A percentile compares a stretch with the other conserved stretches of the same genome.
Conservation (phyloP, 108 stramenopile genomes). For the Nannochloropsis salina region DNA sequence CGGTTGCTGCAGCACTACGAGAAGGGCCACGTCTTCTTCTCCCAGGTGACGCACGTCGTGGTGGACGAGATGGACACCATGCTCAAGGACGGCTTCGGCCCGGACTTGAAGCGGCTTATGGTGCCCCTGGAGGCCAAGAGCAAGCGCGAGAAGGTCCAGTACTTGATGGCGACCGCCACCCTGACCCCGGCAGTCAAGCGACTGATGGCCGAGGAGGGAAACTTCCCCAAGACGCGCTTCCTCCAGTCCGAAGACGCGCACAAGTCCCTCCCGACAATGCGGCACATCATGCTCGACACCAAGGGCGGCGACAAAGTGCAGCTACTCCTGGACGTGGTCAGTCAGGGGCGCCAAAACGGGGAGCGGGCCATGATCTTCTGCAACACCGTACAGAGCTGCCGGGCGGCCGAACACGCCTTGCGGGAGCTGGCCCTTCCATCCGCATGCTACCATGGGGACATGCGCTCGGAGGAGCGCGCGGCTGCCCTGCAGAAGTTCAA, state of each 20-base stretch:
- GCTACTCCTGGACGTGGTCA: conserved; percentile 65
- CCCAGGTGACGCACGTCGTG: conserved; percentile 62
- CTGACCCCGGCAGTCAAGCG: conserved; percentile 76
- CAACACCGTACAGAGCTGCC: conserved; percentile 66
- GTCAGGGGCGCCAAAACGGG: conserved; percentile 41
- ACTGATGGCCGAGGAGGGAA: conserved; percentile 43
- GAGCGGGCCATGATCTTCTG: conserved; percentile 73
- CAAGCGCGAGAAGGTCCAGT: conserved; percentile 50
- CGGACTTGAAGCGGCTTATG: conserved; percentile 71
- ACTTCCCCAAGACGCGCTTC: conserved; percentile 57
- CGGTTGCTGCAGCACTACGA: conserved; percentile 85
- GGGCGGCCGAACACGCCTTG: conserved; percentile 65
- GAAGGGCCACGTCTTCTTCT: conserved; percentile 68
- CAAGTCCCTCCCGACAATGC: conserved; percentile 72
- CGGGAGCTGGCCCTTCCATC: conserved; percentile 52
- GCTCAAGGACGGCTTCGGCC: conserved; percentile 90
- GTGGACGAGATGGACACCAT: conserved; percentile 98
- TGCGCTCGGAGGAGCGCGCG: conserved; percentile 59
- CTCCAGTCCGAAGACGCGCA: conserved; percentile 78
- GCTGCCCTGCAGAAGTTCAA: conserved; percentile 58
- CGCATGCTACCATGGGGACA: conserved; percentile 71
- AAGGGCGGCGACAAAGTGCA: conserved; percentile 77
- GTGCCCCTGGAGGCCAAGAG: conserved; percentile 62
- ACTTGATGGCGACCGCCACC: conserved; percentile 89
- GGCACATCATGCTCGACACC: conserved; percentile 83